Percentiles rank a stretch among this genome's conserved stretches.
These are phyloP conservation scores for Prunus campanulata DNA, from an alignment of 306 rosid genomes.

Conservation along the genomic window DNA sequence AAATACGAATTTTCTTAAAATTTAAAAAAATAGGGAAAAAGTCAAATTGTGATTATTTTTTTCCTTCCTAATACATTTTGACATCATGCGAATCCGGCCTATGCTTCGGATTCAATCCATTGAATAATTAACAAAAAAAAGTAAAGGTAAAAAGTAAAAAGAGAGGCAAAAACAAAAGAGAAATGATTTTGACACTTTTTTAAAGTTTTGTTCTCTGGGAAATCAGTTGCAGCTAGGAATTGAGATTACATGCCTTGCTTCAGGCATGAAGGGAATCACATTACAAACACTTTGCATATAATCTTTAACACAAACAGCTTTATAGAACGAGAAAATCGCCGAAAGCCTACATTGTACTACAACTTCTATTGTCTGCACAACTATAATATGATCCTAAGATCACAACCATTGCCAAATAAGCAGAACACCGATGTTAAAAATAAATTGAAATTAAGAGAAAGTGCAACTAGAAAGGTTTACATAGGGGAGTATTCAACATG, in stretches of 20 bases:
- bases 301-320: neutral
- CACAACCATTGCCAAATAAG: neutral
- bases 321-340: neutral
- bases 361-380: neutral
- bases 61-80: neutral
- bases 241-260: neutral
- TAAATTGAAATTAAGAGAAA: neutral
- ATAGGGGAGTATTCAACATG: neutral
- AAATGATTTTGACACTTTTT: neutral
- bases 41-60: neutral
- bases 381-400: neutral
- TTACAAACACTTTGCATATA: neutral
- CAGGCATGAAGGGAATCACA: neutral
- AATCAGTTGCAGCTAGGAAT: neutral
- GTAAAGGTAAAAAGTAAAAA: neutral
- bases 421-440: neutral
- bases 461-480: constrained; percentile 4
- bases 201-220: neutral
- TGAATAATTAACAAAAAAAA: no score
- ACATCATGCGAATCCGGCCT: neutral
- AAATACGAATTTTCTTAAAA: neutral
- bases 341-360: neutral
- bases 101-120: neutral
- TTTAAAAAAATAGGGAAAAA: neutral
- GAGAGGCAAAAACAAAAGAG: neutral